Conservation (phyloP, 768 basidiomycete species). For the Lentinula detonsa region DNA sequence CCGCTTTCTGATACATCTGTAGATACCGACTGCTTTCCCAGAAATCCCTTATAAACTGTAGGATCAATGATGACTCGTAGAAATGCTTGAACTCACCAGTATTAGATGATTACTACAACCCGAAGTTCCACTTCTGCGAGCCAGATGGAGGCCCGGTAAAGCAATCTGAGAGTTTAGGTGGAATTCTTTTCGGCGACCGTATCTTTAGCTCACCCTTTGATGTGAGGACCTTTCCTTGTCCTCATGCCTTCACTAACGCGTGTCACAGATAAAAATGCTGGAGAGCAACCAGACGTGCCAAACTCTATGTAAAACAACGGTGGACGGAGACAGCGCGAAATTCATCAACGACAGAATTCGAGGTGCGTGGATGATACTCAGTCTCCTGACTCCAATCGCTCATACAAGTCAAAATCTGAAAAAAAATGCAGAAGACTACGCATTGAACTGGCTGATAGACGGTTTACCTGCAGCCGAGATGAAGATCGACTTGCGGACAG, state of each 20-base stretch:
- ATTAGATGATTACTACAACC: constrained; percentile 90
- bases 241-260: constrained; percentile 7
- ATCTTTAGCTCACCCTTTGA: constrained; percentile 90
- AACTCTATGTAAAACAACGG: constrained; percentile 57
- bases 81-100: not conserved
- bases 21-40: constrained; percentile 19
- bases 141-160: constrained; percentile 68
- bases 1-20: constrained; percentile 3
- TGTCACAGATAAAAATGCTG: constrained; percentile 70
- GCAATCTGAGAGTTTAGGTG: constrained; percentile 83
- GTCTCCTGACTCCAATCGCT: not conserved
- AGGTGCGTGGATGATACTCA: not conserved
- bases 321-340: constrained; percentile 68
- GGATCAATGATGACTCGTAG: constrained; percentile 13
- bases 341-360: constrained; percentile 90
- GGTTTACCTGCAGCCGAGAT: constrained; percentile 92
- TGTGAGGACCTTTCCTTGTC: constrained; percentile 33
- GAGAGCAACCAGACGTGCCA: constrained; percentile 71
- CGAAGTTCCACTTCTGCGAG: constrained; percentile 78
- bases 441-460: constrained; percentile 91
- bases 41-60: constrained; percentile 92
- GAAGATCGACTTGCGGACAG: constrained; percentile 73
- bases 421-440: constrained; percentile 64
- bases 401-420: too few species aligned
- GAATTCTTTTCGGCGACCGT: constrained; percentile 94